Evolutionary conservation across 768 basidiomycete genomes (phyloP).

Genomic region (Pleurotus platypus): DNA sequence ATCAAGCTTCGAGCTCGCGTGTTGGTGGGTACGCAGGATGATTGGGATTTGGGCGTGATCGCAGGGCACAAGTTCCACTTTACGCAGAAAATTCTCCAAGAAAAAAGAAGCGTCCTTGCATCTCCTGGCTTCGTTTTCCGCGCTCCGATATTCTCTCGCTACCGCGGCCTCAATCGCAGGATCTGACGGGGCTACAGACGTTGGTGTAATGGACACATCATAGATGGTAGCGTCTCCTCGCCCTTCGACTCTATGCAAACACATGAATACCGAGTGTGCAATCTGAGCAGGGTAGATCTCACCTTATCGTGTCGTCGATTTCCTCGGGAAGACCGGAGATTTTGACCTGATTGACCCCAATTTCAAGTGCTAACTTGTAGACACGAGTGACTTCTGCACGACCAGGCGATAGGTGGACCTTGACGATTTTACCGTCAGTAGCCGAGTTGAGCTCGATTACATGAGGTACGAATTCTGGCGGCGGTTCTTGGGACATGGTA

Average conservation of each 20-base stretch:
- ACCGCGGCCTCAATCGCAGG: background rate
- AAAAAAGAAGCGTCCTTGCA: slow-evolving; percentile 18
- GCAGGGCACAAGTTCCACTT: slow-evolving; percentile 28
- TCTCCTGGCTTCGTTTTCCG: slow-evolving; percentile 5
- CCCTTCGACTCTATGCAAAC: slow-evolving; percentile 12
- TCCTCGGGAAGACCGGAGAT: slow-evolving; percentile 27
- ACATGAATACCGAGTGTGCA: background rate
- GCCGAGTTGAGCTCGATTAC: slow-evolving; percentile 21
- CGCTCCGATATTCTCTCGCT: background rate
- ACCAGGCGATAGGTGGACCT: slow-evolving; percentile 30
- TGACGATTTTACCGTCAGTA: slow-evolving; percentile 25
- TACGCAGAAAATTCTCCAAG: slow-evolving; percentile 31
- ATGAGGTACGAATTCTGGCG: background rate
- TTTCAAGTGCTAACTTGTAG: slow-evolving; percentile 24
- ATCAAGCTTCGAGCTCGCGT: slow-evolving; percentile 21
- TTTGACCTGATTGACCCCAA: slow-evolving; percentile 27
- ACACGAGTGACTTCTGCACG: slow-evolving; percentile 30
- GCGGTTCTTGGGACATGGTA: too few relatives aligned
- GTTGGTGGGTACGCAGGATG: slow-evolving; percentile 28
- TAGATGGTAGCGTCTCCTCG: slow-evolving; percentile 12
- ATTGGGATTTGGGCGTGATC: slow-evolving; percentile 22
- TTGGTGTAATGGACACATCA: slow-evolving; percentile 10
- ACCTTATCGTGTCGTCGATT: slow-evolving; percentile 14
- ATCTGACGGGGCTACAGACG: background rate
- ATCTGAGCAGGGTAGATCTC: background rate